Conservation (phyloP, 495 filamentous ascomycete species). For the Coniosporium apollinis region DNA sequence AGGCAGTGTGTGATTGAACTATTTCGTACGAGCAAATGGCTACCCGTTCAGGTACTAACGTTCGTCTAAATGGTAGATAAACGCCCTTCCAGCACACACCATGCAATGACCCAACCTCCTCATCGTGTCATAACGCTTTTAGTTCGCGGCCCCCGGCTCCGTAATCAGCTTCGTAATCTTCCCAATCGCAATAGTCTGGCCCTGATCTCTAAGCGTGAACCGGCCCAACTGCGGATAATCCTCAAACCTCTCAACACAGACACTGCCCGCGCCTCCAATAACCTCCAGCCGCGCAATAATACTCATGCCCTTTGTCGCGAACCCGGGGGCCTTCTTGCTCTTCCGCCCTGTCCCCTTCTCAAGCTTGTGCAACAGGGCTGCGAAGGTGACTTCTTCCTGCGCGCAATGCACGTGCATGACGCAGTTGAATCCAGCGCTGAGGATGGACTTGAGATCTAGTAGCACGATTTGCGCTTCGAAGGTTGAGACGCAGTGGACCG, state of each 20-base stretch:
- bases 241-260: slow-evolving; percentile 86
- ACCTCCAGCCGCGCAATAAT: slow-evolving; percentile 89
- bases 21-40: too few relatives aligned
- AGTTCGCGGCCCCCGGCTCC: slow-evolving; percentile 4
- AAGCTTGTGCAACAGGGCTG: slow-evolving; percentile 73
- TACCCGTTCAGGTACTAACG: too few relatives aligned
- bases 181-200: slow-evolving; percentile 23
- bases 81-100: too few relatives aligned
- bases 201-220: slow-evolving; percentile 84
- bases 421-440: slow-evolving; percentile 79
- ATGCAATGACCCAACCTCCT: too few relatives aligned
- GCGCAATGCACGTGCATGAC: slow-evolving; percentile 82
- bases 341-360: slow-evolving; percentile 92
- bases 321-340: slow-evolving; percentile 81
- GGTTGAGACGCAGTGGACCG: slow-evolving; percentile 71
- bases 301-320: slow-evolving; percentile 78
- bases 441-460: slow-evolving; percentile 87
- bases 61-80: too few relatives aligned
- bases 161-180: slow-evolving; percentile 23
- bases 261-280: slow-evolving; percentile 61
- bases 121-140: too few relatives aligned
- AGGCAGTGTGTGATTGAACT: too few relatives aligned
- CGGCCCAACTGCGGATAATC: slow-evolving; percentile 89
- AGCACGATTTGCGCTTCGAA: slow-evolving; percentile 97
- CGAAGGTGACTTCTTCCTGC: slow-evolving; percentile 88